Percentiles rank a stretch among this genome's conserved stretches.
These are phyloP conservation scores for Gnaphalium uliginosum DNA, from an alignment of 129 eudicot genomes.

Conservation along the genomic window DNA sequence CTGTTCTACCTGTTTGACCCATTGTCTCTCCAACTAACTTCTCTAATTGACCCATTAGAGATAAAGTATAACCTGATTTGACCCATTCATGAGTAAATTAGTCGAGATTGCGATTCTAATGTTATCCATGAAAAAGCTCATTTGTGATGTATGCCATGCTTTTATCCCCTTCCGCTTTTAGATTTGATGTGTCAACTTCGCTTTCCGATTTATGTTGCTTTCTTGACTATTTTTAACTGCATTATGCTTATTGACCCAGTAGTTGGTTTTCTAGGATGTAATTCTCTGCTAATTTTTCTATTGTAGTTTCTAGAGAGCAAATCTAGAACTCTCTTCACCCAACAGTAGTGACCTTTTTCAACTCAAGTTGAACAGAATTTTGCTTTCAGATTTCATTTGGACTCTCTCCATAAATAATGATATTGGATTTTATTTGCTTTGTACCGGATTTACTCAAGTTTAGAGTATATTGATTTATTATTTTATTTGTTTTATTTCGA, in stretches of 20 bases:
- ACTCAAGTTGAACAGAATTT: not conserved
- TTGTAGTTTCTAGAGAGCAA: slow-evolving; percentile 6
- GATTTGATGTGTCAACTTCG: not conserved
- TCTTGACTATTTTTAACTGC: not conserved
- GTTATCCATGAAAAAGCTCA: slow-evolving; percentile 14
- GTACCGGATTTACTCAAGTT: not conserved
- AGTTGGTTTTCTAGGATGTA: not conserved
- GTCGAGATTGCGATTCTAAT: not conserved
- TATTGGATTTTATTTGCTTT: slow-evolving; percentile 12
- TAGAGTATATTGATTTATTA: slow-evolving; percentile 6
- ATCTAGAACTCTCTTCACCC: not conserved
- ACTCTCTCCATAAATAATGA: not conserved
- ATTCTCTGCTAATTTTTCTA: not conserved
- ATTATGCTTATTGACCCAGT: not conserved
- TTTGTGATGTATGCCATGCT: not conserved
- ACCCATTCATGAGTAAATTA: not conserved
- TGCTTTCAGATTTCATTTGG: not conserved
- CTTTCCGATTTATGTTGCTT: slow-evolving; percentile 17
- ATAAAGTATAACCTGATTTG: not conserved
- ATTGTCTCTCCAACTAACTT: not conserved
- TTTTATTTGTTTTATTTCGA: not conserved
- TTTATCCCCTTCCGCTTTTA: not conserved
- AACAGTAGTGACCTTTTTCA: not conserved
- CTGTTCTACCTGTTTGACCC: not conserved
- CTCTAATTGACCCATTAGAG: no score